Evolutionary conservation across 177 flowering plant genomes (phyloP).

Genomic region (Vitis hybrid): DNA sequence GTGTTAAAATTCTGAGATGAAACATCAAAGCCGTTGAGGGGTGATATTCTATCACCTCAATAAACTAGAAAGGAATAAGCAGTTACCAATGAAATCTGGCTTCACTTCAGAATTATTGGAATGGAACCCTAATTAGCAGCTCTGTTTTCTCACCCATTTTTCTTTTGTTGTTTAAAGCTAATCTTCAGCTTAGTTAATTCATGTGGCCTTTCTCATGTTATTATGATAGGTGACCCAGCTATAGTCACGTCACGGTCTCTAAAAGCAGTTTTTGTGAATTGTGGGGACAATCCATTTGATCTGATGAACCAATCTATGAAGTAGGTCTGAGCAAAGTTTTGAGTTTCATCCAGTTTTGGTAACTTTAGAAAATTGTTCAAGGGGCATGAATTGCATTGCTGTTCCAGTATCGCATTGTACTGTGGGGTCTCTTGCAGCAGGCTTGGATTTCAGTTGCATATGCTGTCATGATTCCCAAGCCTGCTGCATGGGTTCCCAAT

Average conservation of each 20-base stretch:
- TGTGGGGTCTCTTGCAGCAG: not conserved
- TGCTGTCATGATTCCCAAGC: slow-evolving; percentile 4
- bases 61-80: too few relatives aligned
- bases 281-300: slow-evolving; percentile 59
- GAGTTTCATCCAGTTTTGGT: slow-evolving; percentile 1
- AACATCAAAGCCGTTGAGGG: too few relatives aligned
- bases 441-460: not conserved
- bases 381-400: not conserved
- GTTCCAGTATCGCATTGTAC: too few relatives aligned
- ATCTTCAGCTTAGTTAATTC: slow-evolving; percentile 1
- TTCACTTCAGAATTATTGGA: too few relatives aligned
- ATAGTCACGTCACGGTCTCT: slow-evolving; percentile 38
- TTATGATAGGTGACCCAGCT: slow-evolving; percentile 53
- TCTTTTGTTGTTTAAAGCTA: not conserved
- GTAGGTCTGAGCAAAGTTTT: slow-evolving; percentile 42
- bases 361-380: not conserved
- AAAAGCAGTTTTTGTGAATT: slow-evolving; percentile 55
- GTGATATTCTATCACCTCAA: too few relatives aligned
- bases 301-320: slow-evolving; percentile 68
- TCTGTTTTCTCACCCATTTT: not conserved
- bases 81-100: too few relatives aligned
- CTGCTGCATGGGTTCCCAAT: slow-evolving; percentile 2
- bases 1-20: too few relatives aligned
- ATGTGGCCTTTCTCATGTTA: slow-evolving; percentile 4
- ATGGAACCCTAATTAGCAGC: too few relatives aligned